Evolutionary conservation across 164 flowering plant genomes (phyloP), one percentile per base, ranked within the genome.

Genomic region (Paratinospora sagittata): DNA sequence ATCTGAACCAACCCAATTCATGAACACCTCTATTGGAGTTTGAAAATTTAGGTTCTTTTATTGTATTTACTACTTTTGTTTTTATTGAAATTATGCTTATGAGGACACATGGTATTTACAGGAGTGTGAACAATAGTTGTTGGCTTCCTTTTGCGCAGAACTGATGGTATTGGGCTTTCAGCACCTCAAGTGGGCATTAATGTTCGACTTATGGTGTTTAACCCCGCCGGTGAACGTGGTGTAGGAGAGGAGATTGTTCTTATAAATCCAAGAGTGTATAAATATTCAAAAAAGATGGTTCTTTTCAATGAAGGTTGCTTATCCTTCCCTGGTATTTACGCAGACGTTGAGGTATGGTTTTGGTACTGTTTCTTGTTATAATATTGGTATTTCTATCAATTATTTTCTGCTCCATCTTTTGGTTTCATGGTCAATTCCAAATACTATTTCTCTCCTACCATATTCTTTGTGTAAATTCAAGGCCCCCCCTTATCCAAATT

Each of bases 171-270:
- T 77, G 99, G 99, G 62, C 97, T 96, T 65, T 89, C 99, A 5
- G 99, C 98, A 60, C 98, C 98, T n/a, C 99, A 96, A 83, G 98
- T 96, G 66, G 99, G 99, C 72, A 75, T 91, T 8, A 96, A 93
- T 82, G 91, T 96, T 60, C 92, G 83, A 75, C 93, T 96, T 47
- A 91, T 96, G 95, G 99, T 96, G 55, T 96, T 93, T 78, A 93
- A 93, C 76, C 85, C 92, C 21, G 89, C 66, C 66, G 99, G 96
- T 33, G 97, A 89, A 74, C 90, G 92, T 69, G 96, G 91, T 66
- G 88, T 82, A 68, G 99, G 99, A 63, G 92, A 96, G 75, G 99
- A 96, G 81, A 81, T 96, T 80, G 95, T 91, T 76, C 95, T 96
- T 52, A 80, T 93, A 58, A 96, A 96, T 77, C 99, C 99, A 26